phyloP scores from a whole-genome alignment of 768 basidiomycete species.

The Psilocybe azurescens region DNA sequence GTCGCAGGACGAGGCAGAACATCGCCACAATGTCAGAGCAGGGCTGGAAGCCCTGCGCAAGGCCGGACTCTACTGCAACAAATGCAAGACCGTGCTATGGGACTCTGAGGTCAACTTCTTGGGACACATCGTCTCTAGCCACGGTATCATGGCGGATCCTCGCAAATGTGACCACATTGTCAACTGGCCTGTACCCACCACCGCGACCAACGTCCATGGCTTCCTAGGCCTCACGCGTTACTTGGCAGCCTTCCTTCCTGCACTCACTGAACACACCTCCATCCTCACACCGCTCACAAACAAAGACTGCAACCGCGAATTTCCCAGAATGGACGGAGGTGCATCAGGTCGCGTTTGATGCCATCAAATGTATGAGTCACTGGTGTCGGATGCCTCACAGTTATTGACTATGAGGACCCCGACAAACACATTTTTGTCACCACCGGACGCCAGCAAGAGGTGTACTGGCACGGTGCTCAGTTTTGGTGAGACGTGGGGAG shows the following conservation, averaged over 20 bases:
- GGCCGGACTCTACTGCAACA: conserved; percentile 17
- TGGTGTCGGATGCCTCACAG: conserved; percentile 17
- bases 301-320: conserved; percentile 25
- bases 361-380: conserved; percentile 31
- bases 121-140: conserved; percentile 33
- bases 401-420: conserved; percentile 22
- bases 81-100: conserved; percentile 19
- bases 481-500: conserved; percentile 34
- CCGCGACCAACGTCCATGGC: conserved; percentile 29
- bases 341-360: conserved; percentile 31
- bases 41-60: conserved; percentile 18
- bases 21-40: background rate
- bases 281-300: conserved; percentile 31
- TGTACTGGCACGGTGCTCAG: conserved; percentile 33
- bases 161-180: conserved; percentile 31
- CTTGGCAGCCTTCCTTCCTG: conserved; percentile 32
- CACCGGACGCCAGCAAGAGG: conserved; percentile 33
- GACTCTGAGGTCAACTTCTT: conserved; percentile 32
- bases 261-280: conserved; percentile 31
- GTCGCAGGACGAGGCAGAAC: background rate
- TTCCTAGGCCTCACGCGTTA: conserved; percentile 40
- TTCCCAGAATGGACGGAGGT: conserved; percentile 32
- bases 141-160: conserved; percentile 33
- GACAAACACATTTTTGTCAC: conserved; percentile 34
- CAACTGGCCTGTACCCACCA: conserved; percentile 35